Evolutionary conservation across 2,329 filamentous ascomycete genomes (phyloP).

Genomic region (Claviceps sp.): DNA sequence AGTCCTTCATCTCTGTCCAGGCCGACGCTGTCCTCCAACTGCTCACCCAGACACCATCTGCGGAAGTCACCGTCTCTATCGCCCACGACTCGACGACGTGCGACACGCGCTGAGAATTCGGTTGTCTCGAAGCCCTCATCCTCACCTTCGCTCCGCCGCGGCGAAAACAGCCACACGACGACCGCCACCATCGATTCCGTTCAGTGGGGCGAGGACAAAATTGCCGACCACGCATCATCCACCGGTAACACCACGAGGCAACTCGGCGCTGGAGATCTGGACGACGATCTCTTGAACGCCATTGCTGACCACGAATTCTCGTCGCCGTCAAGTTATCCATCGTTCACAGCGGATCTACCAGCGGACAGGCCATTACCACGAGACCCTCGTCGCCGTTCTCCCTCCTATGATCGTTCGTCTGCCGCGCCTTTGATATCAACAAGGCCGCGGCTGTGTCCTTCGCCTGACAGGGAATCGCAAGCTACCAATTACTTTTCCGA

Average conservation of each 20-base stretch:
- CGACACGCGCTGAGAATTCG: not conserved
- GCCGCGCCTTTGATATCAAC: slow-evolving; percentile 11
- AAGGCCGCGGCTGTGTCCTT: slow-evolving; percentile 8
- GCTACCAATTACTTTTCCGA: slow-evolving; percentile 13
- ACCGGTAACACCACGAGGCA: not conserved
- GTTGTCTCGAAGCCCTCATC: not conserved
- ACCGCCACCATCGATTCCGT: not conserved
- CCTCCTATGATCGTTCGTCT: slow-evolving; percentile 8
- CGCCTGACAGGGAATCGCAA: slow-evolving; percentile 13
- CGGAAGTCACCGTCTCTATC: not conserved
- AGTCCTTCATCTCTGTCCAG: not conserved
- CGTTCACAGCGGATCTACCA: slow-evolving; percentile 10
- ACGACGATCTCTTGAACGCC: slow-evolving; percentile 14
- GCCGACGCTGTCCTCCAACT: slow-evolving; percentile 3
- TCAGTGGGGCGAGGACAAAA: slow-evolving; percentile 7
- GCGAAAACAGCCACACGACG: not conserved
- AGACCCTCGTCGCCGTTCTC: slow-evolving; percentile 5
- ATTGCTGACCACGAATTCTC: slow-evolving; percentile 19
- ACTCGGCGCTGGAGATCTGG: not conserved
- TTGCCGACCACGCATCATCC: slow-evolving; percentile 1
- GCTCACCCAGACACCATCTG: slow-evolving; percentile 7
- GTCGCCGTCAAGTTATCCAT: slow-evolving; percentile 23
- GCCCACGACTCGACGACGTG: not conserved
- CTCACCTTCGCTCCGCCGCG: not conserved
- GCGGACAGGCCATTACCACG: not conserved